Evolutionary conservation across 2,329 filamentous ascomycete genomes (phyloP).

Genomic region (Drechmeria coniospora): DNA sequence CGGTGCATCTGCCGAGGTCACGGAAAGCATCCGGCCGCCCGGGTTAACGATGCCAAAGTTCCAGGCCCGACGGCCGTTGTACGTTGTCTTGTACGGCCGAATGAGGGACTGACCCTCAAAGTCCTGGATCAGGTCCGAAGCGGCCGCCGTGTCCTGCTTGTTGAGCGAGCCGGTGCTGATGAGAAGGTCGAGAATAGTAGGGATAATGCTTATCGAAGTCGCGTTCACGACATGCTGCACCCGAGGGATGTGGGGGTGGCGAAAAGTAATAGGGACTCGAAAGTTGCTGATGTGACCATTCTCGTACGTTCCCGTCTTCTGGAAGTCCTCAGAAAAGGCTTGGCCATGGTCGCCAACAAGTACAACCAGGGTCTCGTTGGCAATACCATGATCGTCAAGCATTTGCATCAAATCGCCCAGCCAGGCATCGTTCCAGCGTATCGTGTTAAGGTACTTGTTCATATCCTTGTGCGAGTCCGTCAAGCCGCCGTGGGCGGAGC

Average conservation of each 20-base stretch:
- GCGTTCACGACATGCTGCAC: slow-evolving; percentile 12
- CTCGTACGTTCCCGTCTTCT: slow-evolving; percentile 14
- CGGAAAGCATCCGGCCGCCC: slow-evolving; percentile 13
- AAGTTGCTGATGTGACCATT: slow-evolving; percentile 17
- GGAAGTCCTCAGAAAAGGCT: slow-evolving; percentile 16
- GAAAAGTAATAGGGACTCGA: slow-evolving; percentile 17
- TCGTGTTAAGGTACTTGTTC: slow-evolving; percentile 16
- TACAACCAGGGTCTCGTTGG: slow-evolving; percentile 18
- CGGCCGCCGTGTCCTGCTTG: slow-evolving; percentile 10
- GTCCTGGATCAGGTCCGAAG: slow-evolving; percentile 15
- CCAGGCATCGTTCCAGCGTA: slow-evolving; percentile 17
- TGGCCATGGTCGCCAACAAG: slow-evolving; percentile 20
- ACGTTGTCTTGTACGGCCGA: slow-evolving; percentile 9
- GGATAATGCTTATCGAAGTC: slow-evolving; percentile 18
- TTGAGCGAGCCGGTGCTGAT: slow-evolving; percentile 16
- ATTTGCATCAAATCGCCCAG: slow-evolving; percentile 15
- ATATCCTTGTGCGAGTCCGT: slow-evolving; percentile 9
- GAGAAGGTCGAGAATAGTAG: slow-evolving; percentile 19
- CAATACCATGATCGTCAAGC: slow-evolving; percentile 15
- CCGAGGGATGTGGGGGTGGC: slow-evolving; percentile 16
- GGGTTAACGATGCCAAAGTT: slow-evolving; percentile 18
- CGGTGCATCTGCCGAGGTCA: slow-evolving; percentile 9
- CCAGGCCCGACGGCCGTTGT: slow-evolving; percentile 12
- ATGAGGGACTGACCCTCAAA: slow-evolving; percentile 21
- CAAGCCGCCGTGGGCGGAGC: slow-evolving; percentile 2